Conservation (phyloP, 1,284 basidiomycete genomes). For the Trichosporon sp. region DNA sequence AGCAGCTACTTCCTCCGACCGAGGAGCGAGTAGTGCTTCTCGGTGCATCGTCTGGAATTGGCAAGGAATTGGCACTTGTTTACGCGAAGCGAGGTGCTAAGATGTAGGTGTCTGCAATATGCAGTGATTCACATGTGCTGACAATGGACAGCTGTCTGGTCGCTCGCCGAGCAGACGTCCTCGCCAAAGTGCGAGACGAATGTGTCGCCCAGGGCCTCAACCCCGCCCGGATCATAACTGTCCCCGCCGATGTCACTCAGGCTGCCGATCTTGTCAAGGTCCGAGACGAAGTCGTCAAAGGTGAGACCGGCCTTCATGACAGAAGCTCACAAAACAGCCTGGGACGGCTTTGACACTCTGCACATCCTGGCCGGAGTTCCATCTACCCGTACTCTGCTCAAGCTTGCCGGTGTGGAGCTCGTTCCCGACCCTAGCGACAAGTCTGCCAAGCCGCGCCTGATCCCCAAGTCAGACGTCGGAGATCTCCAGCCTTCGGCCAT, state of each 20-base stretch:
- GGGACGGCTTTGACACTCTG: constrained; percentile 76
- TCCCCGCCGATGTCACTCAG: constrained; percentile 61
- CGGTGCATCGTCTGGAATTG: constrained; percentile 79
- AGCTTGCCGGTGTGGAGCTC: constrained; percentile 60
- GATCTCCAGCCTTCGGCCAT: not conserved
- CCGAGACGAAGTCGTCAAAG: constrained; percentile 55
- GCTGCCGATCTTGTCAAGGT: constrained; percentile 64
- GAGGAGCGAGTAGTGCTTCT: constrained; percentile 70
- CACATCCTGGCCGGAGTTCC: constrained; percentile 81
- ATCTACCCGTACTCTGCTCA: constrained; percentile 69
- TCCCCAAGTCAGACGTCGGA: constrained; percentile 5
- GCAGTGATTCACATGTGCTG: not conserved
- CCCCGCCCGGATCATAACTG: constrained; percentile 44
- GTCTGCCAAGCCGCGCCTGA: constrained; percentile 7
- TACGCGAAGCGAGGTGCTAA: constrained; percentile 70
- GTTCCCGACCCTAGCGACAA: constrained; percentile 17
- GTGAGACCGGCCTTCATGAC: constrained; percentile 49
- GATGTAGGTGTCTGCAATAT: constrained; percentile 46
- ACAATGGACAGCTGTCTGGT: constrained; percentile 56
- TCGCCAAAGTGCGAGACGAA: constrained; percentile 60
- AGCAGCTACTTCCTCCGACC: constrained; percentile 39
- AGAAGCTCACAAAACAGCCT: constrained; percentile 52
- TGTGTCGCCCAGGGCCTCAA: constrained; percentile 49
- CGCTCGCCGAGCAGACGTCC: constrained; percentile 58
- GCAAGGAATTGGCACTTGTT: constrained; percentile 62